phyloP scores from a whole-genome alignment of 306 rosid genomes.

The Albizia julibrissin region DNA sequence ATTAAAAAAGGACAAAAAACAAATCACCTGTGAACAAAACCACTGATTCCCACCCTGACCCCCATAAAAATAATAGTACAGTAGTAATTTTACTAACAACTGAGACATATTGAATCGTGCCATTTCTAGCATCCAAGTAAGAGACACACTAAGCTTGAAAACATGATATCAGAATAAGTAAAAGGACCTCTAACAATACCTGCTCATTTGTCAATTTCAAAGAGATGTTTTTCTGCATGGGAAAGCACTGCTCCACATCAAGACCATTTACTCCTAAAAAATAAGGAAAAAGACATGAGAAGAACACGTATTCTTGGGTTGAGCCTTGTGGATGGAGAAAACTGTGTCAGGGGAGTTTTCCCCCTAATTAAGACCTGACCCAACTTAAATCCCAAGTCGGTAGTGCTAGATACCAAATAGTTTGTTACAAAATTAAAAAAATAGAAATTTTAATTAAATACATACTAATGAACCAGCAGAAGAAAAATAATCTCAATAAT shows the following conservation, averaged over 20 bases:
- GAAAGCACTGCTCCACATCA: slow-evolving; percentile 78
- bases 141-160: slow-evolving; percentile 6
- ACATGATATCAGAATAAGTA: not conserved
- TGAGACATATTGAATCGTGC: slow-evolving; percentile 1
- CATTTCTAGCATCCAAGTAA: slow-evolving; percentile 22
- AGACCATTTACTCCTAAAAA: slow-evolving; percentile 55
- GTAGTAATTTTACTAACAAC: slow-evolving; percentile 2
- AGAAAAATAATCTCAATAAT: not conserved
- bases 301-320: not conserved
- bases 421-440: not conserved
- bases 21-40: slow-evolving; percentile 28
- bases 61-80: not conserved
- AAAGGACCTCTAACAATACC: slow-evolving; percentile 45
- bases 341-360: not conserved
- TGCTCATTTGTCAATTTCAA: slow-evolving; percentile 72
- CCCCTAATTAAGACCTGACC: not conserved
- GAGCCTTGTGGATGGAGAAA: not conserved
- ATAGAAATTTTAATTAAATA: not conserved
- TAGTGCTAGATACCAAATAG: not conserved
- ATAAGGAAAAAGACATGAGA: slow-evolving; percentile 12
- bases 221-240: slow-evolving; percentile 63
- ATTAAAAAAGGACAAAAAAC: slow-evolving; percentile 1
- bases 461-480: not conserved
- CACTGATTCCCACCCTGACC: not conserved
- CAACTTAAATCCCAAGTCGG: not conserved